Conservation (phyloP, 305 asterid genomes). For the Solanum hybrid region DNA sequence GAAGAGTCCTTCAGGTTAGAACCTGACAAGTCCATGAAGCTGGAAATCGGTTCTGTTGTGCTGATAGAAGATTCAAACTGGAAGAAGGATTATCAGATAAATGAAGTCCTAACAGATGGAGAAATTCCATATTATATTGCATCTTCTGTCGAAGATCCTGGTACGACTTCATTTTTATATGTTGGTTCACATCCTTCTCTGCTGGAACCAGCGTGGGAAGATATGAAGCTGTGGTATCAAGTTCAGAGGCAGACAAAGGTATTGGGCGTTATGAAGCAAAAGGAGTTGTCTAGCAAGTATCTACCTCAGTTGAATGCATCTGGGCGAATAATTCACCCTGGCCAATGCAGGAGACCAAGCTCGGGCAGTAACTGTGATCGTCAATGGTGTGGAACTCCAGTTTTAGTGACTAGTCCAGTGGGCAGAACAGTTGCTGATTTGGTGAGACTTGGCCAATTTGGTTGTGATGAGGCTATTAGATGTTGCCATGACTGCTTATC, state of each 20-base stretch:
- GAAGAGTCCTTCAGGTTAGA: slow-evolving; percentile 53
- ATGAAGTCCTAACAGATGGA: slow-evolving; percentile 55
- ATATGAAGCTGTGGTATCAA: slow-evolving; percentile 89
- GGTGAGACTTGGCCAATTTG: slow-evolving; percentile 60
- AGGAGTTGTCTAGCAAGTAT: slow-evolving; percentile 67
- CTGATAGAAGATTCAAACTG: slow-evolving; percentile 67
- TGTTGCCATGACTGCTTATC: slow-evolving; percentile 95
- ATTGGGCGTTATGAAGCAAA: slow-evolving; percentile 67
- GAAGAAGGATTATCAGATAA: slow-evolving; percentile 55
- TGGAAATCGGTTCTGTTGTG: slow-evolving; percentile 60
- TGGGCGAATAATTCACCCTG: slow-evolving; percentile 80
- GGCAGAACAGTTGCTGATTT: slow-evolving; percentile 69
- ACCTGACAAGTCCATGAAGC: slow-evolving; percentile 44
- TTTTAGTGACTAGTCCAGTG: slow-evolving; percentile 68
- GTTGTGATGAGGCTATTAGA: slow-evolving; percentile 59
- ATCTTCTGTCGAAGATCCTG: slow-evolving; percentile 52
- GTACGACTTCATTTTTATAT: slow-evolving; percentile 47
- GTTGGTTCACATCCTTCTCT: slow-evolving; percentile 88
- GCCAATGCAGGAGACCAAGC: slow-evolving; percentile 53
- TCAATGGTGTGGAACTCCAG: slow-evolving; percentile 90
- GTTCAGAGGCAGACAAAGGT: slow-evolving; percentile 97
- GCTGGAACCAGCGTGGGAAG: slow-evolving; percentile 96
- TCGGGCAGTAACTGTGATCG: slow-evolving; percentile 55
- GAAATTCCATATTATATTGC: slow-evolving; percentile 53
- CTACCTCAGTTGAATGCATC: slow-evolving; percentile 66